Evolutionary conservation across 2,329 filamentous ascomycete genomes (phyloP), one percentile per base, ranked within the genome.

Genomic region (Fusarium avenaceum): DNA sequence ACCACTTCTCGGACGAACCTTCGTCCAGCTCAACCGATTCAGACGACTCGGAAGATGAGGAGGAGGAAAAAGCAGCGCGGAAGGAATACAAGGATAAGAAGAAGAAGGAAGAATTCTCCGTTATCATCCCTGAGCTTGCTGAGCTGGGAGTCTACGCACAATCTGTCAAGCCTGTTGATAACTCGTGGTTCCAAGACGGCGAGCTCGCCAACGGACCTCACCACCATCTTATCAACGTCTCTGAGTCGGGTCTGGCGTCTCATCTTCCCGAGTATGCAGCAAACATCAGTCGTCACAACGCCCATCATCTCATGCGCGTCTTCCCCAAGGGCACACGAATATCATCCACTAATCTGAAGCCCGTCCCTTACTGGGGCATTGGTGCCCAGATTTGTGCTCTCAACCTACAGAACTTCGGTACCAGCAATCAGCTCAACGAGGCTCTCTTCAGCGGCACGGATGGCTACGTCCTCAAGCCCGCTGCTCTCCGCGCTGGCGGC

Each of bases 241-340:
- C 89, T 3, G 89, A 92, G 75, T 85, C 84, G 1, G 87, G 86
- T 0, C 79, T 91, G 1, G 77, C 80, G 4, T 73, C 80, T 2
- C 82, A 88, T 55, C 78, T 91, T 57, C 84, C 85, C 2, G 75
- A 74, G 2, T 80, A 79, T 45, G 72, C 79, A 15, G 81, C 82
- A 33, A 48, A 65, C 9, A 89, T 92, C 53, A 79, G 85, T 1
- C 74, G 75, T 1, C 89, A 92, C 79, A 92, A 92, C 65, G 80
- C 88, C 1, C 80, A 83, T 20, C 87, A 90, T 62, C 81, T 91
- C n/a, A 91, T 91, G 89, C 85, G 89, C 6, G 89, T 91, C 2
- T 92, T 82, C 67, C 89, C 89, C 38, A 91, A 91, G 72, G 89
- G 89, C 48, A 90, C 89, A 0, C 86, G 89, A 43, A 91, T 92